A percentile compares a stretch with the other conserved stretches of the same genome.
These are phyloP conservation scores for Linanthus parryae DNA, from an alignment of 148 eudicot genomes.

Conservation along the genomic window DNA sequence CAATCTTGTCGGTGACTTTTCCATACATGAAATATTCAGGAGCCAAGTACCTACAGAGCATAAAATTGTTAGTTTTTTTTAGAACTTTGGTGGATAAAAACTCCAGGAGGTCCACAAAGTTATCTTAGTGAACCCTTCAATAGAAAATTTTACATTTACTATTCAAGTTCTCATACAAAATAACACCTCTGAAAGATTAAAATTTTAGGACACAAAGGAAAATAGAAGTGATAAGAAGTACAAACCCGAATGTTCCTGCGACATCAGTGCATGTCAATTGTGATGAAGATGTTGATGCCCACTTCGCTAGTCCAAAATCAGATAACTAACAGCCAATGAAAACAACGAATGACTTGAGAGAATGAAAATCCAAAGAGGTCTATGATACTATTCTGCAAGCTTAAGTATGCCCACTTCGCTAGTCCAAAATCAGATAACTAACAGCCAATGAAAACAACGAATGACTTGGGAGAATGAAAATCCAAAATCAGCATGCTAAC, in stretches of 20 bases:
- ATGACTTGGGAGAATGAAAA: no score
- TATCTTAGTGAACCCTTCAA: no score
- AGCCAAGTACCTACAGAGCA: conserved; percentile 96
- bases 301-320: conserved; percentile 86
- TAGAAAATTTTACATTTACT: conserved; percentile 3
- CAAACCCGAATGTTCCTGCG: conserved; percentile 96
- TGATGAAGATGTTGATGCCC: conserved; percentile 52
- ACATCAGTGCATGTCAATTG: conserved; percentile 63
- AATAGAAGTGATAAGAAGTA: conserved; percentile 13
- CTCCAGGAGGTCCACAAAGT: no score
- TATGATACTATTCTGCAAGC: no score
- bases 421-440: conserved; percentile 2
- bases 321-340: conserved; percentile 55
- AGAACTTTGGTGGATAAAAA: no score
- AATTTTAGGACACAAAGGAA: neutral
- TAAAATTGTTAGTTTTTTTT: no score
- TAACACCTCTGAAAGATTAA: neutral
- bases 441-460: neutral
- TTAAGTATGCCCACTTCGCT: conserved; percentile 3
- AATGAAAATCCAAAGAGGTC: no score
- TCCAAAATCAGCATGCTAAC: no score
- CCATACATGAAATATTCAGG: conserved; percentile 98
- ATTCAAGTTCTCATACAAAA: neutral
- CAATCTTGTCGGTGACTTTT: conserved; percentile 72
- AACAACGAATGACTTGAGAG: neutral